Percentiles rank a stretch among this genome's conserved stretches.
Conservation (phyloP, 1,284 basidiomycete genomes). For the Kwoniella shivajii region DNA sequence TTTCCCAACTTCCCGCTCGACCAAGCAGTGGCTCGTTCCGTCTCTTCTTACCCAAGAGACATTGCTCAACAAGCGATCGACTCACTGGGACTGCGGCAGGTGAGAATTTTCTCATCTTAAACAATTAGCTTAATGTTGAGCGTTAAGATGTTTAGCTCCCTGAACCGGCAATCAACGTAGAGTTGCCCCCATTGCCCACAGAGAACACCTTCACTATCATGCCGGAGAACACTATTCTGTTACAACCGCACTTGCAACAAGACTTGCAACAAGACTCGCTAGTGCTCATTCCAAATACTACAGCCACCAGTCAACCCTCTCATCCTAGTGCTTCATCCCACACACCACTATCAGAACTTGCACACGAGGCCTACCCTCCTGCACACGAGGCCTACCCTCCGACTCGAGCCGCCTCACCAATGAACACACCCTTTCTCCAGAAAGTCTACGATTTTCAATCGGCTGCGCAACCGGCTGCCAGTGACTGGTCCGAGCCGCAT, state of each 20-base stretch:
- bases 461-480: constrained; percentile 3
- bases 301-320: background rate
- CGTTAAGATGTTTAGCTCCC: no score
- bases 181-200: background rate
- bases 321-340: background rate
- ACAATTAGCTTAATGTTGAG: no score
- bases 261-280: no score
- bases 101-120: background rate
- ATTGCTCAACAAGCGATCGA: constrained; percentile 6
- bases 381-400: constrained; percentile 5
- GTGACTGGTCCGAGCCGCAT: constrained; percentile 6
- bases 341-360: background rate
- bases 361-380: constrained; percentile 3
- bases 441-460: constrained; percentile 9
- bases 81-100: constrained; percentile 1
- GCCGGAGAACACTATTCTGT: background rate
- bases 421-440: background rate
- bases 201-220: background rate
- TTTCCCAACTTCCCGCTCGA: constrained; percentile 4
- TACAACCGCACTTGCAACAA: background rate
- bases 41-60: background rate
- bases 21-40: constrained; percentile 2
- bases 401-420: constrained; percentile 3
- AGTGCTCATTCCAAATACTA: no score
- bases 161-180: background rate